Evolutionary conservation across 2,329 filamentous ascomycete genomes (phyloP), one percentile per base, ranked within the genome.

Genomic region (Fusarium nisikadoi): DNA sequence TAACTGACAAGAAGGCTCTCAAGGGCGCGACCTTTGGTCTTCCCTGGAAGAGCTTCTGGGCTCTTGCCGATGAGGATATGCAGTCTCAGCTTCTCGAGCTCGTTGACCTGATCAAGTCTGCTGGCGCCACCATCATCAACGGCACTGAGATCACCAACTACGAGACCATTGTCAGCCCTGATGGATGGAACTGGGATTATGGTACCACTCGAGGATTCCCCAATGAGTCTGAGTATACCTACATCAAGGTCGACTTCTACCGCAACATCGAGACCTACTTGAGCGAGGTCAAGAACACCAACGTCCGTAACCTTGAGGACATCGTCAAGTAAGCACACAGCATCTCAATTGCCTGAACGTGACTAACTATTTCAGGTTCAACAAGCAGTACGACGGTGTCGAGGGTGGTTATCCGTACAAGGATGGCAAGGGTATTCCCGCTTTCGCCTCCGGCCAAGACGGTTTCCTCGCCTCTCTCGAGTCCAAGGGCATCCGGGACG

Each of bases 161-260:
- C 74, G 80, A 90, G 75, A 87, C 82, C 0, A 88, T 93, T 29
- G 86, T 94, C 17, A 69, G 87, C 36, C 90, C 89, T 1, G 79
- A 87, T 53, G 90, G 91, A n/a, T 94, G 92, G 92, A 85, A 94
- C 79, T 94, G 92, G 87, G 91, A 92, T 75, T 92, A 89, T 70
- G 91, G 91, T 19, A 85, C 73, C 10, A 86, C 83, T 2, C 87
- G 90, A 8, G 90, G 90, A 5, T 89, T 83, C 74, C 82, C 89
- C n/a, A 93, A 94, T 67, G 89, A 93, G 80, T 93, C 90, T 19
- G 92, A 94, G 79, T 94, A 91, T 80, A 92, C 90, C 0, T 89
- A 91, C 53, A 85, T 94, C 71, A 93, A 93, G 79, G 89, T 91
- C 0, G 90, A 93, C 77, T 92, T 92, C 75, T 92, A 91, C 80